phyloP scores from a whole-genome alignment of 768 basidiomycete genomes.

The Lactarius trivialis region DNA sequence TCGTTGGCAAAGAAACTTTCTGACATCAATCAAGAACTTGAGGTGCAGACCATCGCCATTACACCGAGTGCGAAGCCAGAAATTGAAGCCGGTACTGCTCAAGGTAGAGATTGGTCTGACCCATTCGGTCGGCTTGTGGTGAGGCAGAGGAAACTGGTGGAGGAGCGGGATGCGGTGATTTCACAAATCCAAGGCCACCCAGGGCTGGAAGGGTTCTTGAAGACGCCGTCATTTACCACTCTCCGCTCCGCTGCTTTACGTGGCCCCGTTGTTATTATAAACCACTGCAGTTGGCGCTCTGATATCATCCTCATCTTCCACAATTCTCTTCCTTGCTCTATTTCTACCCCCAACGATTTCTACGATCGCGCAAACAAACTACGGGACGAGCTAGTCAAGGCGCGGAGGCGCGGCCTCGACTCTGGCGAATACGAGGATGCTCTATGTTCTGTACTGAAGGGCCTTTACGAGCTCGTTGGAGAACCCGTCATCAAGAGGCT shows the following conservation, averaged over 20 bases:
- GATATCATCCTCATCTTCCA: not conserved
- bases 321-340: not conserved
- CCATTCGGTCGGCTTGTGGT: not conserved
- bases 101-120: not conserved
- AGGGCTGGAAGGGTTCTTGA: not conserved
- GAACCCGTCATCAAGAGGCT: not conserved
- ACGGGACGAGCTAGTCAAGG: not conserved
- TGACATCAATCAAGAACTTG: no score
- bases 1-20: no score
- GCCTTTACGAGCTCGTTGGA: no score
- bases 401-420: not conserved
- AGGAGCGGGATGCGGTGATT: not conserved
- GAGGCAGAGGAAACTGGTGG: not conserved
- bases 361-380: not conserved
- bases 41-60: no score
- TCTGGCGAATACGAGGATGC: no score
- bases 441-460: no score
- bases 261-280: no score
- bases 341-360: not conserved
- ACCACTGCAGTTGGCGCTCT: no score
- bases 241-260: not conserved
- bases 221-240: not conserved
- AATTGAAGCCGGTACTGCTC: not conserved
- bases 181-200: not conserved
- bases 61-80: not conserved